Base-by-base conservation (phyloP, 1,284 basidiomycete genomes). In the Melampsora abietis-canadensis region DNA sequence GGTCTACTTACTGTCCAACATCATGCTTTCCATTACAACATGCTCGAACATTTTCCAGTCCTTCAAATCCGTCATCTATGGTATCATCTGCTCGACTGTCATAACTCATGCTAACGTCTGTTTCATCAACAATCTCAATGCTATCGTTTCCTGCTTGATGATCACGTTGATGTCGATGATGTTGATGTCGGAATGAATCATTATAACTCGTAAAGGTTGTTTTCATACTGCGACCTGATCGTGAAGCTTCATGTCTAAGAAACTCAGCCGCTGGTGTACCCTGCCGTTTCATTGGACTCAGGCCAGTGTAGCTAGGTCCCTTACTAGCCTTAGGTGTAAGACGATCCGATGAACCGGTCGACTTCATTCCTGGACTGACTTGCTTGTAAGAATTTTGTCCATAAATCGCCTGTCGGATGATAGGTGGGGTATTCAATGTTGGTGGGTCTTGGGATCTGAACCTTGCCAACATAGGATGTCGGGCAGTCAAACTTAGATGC, bases 11-110 rank as follows among this genome's bases (percentile, higher is more conserved):
- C 31, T 76, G 76, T 8, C 85, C 84, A 31, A 87, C 84, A 66
- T 86, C 84, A 82, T 98, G 95, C 85, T 87, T 79, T 31, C 95
- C 95, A 81, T 94, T 92, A 80, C 94, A 97, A 82, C 94, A 97
- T 1, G 93, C 93, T 64, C 77, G 87, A 31, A 95, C 92, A 79
- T 96, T 95, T 83, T 97, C 94, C 62, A 98, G 81, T 0, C 94
- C 95, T 79, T 98, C 94, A 81, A 88, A 98, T 1, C 87, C 91
- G 66, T 89, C 89, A 77, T 92, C 91, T 10, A 88, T 89, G 79
- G 89, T 84, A 24, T 86, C 86, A 57, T 91, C 92, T 79, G 80
- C 80, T n/a, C 81, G 77, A 57, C 69, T 73, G 59, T 73, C 69
- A 59, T 73, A 73, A 60, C 69, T 73, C 51, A 81, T 78, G 78